Base-by-base conservation (phyloP, 129 eudicot species). In the Heracleum sosnowskyi region DNA sequence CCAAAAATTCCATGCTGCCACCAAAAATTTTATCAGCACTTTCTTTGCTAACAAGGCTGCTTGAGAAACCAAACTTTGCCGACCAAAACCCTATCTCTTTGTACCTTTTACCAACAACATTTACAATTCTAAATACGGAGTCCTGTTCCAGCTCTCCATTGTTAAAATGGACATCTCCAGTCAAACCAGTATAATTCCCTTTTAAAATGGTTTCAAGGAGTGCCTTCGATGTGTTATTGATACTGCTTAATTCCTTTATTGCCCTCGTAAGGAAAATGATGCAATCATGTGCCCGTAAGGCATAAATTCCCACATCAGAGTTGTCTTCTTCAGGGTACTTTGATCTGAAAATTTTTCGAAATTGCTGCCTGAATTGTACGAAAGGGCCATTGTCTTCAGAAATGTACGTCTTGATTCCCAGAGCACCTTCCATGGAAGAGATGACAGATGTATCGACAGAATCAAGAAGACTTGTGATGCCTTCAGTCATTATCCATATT, bases 21-120 rank as follows among this genome's bases (percentile, higher is more conserved):
- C 39, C 77, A 72, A 55, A 71, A 75, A 28, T 22, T 15, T 44
- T 63, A 34, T n/a, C 73, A 75, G 71, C 81, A 26, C 80, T 83
- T 1, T 15, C 75, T 70, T 78, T 80, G 40, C 77, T 28, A 37
- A 77, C 81, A 26, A 71, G 72, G 8, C 49, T 76, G 49, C 87
- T 79, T 13, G 88, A 80, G 79, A 89, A 86, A n/a, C 92, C 90
- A 53, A 72, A 78, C 46, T 79, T 81, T 74, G 83, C 66, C 11
- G 90, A 86, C 90, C 92, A 88, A 29, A 81, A 82, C 44, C 83
- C 88, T 10, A 88, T 77, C 79, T 84, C 84, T 69, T 79, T 83
- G 80, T 86, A 84, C 42, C 82, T 75, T 78, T 76, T 89, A 39
- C 90, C 88, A n/a, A 82, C 81, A 45, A 84, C 82, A 60, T 82